Evolutionary conservation across 2,329 filamentous ascomycete genomes (phyloP).

Genomic region (Pseudopithomyces chartarum): DNA sequence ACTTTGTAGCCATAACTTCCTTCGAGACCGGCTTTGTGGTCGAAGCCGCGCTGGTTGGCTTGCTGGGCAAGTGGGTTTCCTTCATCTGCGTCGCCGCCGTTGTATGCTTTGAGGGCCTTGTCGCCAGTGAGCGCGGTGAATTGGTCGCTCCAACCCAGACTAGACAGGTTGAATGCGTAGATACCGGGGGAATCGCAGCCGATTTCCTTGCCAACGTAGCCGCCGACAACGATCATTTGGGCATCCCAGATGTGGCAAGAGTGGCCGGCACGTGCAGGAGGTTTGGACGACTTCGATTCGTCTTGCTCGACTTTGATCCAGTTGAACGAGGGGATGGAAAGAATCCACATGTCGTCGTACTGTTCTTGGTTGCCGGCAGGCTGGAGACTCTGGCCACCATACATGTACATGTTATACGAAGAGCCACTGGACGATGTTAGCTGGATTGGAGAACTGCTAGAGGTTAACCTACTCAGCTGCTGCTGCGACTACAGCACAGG

Average conservation of each 20-base stretch:
- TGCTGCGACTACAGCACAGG: slow-evolving; percentile 73
- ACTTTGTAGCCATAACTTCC: slow-evolving; percentile 71
- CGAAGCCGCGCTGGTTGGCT: slow-evolving; percentile 56
- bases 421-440: slow-evolving; percentile 56
- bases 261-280: slow-evolving; percentile 72
- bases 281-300: slow-evolving; percentile 47
- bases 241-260: slow-evolving; percentile 78
- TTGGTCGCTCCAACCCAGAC: slow-evolving; percentile 68
- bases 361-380: slow-evolving; percentile 63
- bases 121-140: slow-evolving; percentile 69
- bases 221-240: slow-evolving; percentile 80
- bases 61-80: slow-evolving; percentile 57
- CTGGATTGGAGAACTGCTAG: background rate
- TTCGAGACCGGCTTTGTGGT: slow-evolving; percentile 62
- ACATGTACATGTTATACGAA: slow-evolving; percentile 79
- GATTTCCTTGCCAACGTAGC: slow-evolving; percentile 65
- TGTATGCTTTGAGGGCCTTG: slow-evolving; percentile 49
- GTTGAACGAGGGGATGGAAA: slow-evolving; percentile 79
- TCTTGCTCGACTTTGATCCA: slow-evolving; percentile 70
- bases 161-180: slow-evolving; percentile 78
- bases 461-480: slow-evolving; percentile 61
- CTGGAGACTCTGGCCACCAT: slow-evolving; percentile 74
- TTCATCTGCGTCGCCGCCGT: slow-evolving; percentile 30
- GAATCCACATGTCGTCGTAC: slow-evolving; percentile 78
- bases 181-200: slow-evolving; percentile 71